These are phyloP conservation scores for Crotalaria pallida DNA, from an alignment of 306 rosid genomes.

Conservation along the genomic window DNA sequence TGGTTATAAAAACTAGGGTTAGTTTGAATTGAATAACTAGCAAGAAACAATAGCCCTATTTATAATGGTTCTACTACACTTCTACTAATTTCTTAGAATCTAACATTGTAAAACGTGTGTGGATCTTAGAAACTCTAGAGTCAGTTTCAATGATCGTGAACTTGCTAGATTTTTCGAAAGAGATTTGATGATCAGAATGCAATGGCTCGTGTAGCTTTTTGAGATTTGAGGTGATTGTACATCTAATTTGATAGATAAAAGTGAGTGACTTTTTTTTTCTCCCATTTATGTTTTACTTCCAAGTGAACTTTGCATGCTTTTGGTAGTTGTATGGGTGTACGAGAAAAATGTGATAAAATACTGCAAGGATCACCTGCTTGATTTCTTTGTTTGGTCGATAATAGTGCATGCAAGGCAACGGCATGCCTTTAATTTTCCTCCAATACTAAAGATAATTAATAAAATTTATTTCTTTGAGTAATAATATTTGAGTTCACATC, in stretches of 20 bases:
- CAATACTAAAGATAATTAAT: too few relatives aligned
- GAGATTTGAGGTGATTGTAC: slow-evolving; percentile 9
- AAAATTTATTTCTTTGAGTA: too few relatives aligned
- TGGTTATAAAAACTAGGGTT: slow-evolving; percentile 8
- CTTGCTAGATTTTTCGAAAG: slow-evolving; percentile 36
- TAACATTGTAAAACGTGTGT: slow-evolving; percentile 26
- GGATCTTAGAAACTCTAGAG: slow-evolving; percentile 40
- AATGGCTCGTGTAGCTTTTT: slow-evolving; percentile 22
- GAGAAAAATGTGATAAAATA: not conserved
- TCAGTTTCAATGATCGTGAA: slow-evolving; percentile 48
- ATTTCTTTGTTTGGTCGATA: not conserved
- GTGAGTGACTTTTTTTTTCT: not conserved
- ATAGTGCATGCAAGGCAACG: not conserved
- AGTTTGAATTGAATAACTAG: too few relatives aligned
- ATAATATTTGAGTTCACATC: too few relatives aligned
- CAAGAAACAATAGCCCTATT: slow-evolving; percentile 21
- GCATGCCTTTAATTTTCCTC: not conserved
- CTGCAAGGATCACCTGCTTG: not conserved
- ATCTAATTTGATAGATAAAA: not conserved
- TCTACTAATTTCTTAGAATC: not conserved
- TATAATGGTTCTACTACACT: slow-evolving; percentile 44
- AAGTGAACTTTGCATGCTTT: not conserved
- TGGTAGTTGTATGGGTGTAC: slow-evolving; percentile 14
- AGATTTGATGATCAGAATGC: slow-evolving; percentile 24
- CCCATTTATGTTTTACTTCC: not conserved